A percentile compares a stretch with the other conserved stretches of the same genome.
Conservation (phyloP, 495 filamentous ascomycete species). For the Penicillium verhagenii region DNA sequence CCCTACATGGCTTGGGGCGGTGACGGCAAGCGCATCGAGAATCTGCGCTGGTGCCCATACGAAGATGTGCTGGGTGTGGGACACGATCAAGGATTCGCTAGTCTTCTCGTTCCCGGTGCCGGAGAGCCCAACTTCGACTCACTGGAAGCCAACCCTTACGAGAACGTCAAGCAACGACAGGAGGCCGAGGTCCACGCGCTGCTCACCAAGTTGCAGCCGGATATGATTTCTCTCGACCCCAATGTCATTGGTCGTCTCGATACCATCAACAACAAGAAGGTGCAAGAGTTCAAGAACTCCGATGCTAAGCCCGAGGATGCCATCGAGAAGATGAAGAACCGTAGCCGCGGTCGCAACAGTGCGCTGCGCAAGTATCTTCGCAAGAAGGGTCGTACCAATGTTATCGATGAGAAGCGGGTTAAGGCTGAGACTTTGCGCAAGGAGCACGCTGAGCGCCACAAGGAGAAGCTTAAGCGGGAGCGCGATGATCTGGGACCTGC, state of each 20-base stretch:
- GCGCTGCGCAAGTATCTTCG: conserved; percentile 80
- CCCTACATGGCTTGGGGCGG: conserved; percentile 95
- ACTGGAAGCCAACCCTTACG: conserved; percentile 93
- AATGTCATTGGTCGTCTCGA: conserved; percentile 87
- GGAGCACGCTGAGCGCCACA: conserved; percentile 58
- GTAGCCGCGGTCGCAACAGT: conserved; percentile 88
- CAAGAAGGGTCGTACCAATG: conserved; percentile 85
- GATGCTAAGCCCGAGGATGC: conserved; percentile 70
- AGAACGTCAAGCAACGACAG: conserved; percentile 87
- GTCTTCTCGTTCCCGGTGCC: conserved; percentile 85
- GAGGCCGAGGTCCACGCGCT: conserved; percentile 87
- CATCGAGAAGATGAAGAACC: conserved; percentile 68
- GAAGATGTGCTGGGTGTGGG: conserved; percentile 87
- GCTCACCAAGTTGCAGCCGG: conserved; percentile 90
- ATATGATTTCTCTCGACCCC: conserved; percentile 94
- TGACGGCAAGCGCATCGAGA: conserved; percentile 77
- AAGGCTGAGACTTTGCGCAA: conserved; percentile 67
- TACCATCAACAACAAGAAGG: conserved; percentile 68
- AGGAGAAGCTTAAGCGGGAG: conserved; percentile 61
- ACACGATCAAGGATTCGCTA: conserved; percentile 84
- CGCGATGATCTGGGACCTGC: conserved; percentile 68
- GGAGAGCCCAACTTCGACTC: conserved; percentile 97
- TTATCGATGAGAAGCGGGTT: conserved; percentile 83
- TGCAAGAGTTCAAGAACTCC: conserved; percentile 68
- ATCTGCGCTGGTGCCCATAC: conserved; percentile 87